phyloP scores from a whole-genome alignment of 768 basidiomycete species.

The Pleurotus cornucopiae region DNA sequence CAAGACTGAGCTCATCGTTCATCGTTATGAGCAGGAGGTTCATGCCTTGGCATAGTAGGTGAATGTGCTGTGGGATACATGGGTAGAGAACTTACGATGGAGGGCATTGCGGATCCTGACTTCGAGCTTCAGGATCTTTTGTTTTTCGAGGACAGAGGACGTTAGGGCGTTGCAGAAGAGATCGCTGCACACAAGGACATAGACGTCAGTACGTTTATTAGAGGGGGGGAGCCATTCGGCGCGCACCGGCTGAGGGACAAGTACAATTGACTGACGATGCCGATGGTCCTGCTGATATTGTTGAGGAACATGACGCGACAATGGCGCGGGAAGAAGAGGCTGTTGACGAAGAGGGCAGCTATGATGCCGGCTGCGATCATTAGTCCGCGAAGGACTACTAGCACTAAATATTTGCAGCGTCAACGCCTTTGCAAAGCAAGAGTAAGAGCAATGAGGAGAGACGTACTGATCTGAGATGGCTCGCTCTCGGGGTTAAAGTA shows the following conservation, averaged over 20 bases:
- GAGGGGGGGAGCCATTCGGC: not conserved
- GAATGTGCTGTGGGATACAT: not conserved
- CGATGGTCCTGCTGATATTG: conserved; percentile 31
- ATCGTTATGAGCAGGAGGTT: conserved; percentile 31
- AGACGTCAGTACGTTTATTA: not conserved
- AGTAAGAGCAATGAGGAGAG: not conserved
- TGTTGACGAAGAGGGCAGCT: conserved; percentile 39
- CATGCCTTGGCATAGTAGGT: conserved; percentile 15
- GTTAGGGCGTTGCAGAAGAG: not conserved
- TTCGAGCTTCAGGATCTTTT: conserved; percentile 35
- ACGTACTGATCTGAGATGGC: conserved; percentile 25
- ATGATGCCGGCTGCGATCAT: conserved; percentile 44
- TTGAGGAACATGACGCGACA: conserved; percentile 41
- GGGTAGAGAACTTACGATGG: conserved; percentile 20
- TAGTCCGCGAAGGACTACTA: conserved; percentile 32
- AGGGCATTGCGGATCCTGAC: conserved; percentile 35
- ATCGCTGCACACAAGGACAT: not conserved
- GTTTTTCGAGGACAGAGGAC: conserved; percentile 19
- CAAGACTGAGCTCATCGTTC: conserved; percentile 42
- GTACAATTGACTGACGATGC: conserved; percentile 38
- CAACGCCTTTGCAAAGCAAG: not conserved
- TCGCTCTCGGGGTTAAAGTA: conserved; percentile 23
- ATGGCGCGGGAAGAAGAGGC: conserved; percentile 41
- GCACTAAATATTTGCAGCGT: conserved; percentile 20
- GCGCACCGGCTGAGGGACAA: conserved; percentile 34